These are phyloP conservation scores for Antitrichia curtipendula DNA, from an alignment of 225 moss, liverwort and hornwort species.

Conservation along the genomic window DNA sequence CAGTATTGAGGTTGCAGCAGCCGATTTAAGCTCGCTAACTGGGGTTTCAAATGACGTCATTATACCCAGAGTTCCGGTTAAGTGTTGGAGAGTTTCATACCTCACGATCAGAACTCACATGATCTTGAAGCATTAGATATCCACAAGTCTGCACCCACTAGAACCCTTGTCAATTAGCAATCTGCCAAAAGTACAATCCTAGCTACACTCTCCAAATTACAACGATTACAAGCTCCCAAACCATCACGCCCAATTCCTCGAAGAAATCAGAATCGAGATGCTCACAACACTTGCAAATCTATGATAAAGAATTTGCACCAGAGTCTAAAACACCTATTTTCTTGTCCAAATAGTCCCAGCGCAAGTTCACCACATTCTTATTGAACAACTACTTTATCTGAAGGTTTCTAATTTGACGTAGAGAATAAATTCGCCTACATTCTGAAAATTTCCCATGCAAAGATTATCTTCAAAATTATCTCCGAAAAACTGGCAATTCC, in stretches of 20 bases:
- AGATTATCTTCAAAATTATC: neutral
- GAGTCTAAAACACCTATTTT: neutral
- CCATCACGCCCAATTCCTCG: neutral
- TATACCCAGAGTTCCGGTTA: neutral
- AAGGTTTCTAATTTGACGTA: too few species aligned
- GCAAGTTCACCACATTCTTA: neutral
- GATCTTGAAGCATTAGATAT: slow-evolving; percentile 24
- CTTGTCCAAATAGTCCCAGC: neutral
- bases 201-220: neutral
- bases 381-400: neutral
- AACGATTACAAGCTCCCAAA: neutral
- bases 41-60: neutral
- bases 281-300: neutral
- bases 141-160: slow-evolving; percentile 29
- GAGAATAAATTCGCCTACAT: neutral
- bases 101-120: slow-evolving; percentile 3
- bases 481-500: neutral
- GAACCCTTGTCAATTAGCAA: neutral
- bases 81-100: neutral
- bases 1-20: neutral
- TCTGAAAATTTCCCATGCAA: neutral
- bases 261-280: neutral
- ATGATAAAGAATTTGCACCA: neutral
- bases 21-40: neutral
- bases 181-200: neutral